Conservation (phyloP, 108 stramenopile genomes). For the Bacterosira constricta region DNA sequence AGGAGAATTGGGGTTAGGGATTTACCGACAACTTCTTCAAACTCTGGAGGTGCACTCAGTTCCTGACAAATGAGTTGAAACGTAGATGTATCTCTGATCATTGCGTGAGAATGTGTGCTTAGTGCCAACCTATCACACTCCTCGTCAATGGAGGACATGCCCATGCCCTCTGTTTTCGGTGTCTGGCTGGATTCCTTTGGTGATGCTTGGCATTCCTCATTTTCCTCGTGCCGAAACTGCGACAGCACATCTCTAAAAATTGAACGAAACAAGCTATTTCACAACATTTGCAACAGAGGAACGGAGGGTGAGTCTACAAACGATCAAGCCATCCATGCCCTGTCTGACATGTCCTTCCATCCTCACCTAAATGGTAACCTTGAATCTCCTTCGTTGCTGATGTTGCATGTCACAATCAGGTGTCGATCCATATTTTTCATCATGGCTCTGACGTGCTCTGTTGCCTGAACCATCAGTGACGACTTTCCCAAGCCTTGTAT, state of each 20-base stretch:
- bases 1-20: too few species aligned
- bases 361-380: slow-evolving; percentile 57
- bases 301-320: too few species aligned
- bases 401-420: slow-evolving; percentile 52
- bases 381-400: slow-evolving; percentile 56
- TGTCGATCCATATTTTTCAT: slow-evolving; percentile 35
- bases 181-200: neutral
- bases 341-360: too few species aligned
- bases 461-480: slow-evolving; percentile 51
- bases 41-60: slow-evolving; percentile 54
- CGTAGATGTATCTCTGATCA: slow-evolving; percentile 23
- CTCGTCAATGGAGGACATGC: slow-evolving; percentile 25
- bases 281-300: too few species aligned
- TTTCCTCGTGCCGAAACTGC: slow-evolving; percentile 15
- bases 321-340: neutral
- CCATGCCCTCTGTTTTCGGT: neutral
- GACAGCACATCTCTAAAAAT: slow-evolving; percentile 51
- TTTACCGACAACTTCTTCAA: slow-evolving; percentile 55
- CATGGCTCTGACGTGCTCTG: slow-evolving; percentile 51
- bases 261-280: slow-evolving; percentile 49
- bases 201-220: slow-evolving; percentile 6
- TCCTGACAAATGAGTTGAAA: slow-evolving; percentile 56
- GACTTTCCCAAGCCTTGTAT: slow-evolving; percentile 62
- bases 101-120: slow-evolving; percentile 23
- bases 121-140: slow-evolving; percentile 45